phyloP scores from a whole-genome alignment of 805 yeast species.

The Isabelozyma heimii region DNA sequence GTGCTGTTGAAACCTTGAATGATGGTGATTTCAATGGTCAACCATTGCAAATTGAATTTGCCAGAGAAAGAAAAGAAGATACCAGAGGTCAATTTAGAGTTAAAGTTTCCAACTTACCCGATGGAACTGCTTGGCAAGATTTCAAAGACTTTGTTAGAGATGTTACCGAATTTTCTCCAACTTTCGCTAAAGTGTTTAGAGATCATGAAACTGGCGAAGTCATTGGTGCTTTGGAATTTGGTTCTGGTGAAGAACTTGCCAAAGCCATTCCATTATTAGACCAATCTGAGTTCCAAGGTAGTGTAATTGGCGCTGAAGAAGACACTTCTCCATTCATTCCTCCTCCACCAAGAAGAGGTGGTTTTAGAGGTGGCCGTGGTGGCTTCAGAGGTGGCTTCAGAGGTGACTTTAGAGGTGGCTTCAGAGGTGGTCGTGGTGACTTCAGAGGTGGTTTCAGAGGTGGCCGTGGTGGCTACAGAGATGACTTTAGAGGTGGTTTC shows the following conservation, averaged over 20 bases:
- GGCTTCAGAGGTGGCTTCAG: constrained; percentile 21
- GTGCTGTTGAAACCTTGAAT: constrained; percentile 46
- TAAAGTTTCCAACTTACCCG: constrained; percentile 67
- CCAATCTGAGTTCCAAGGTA: constrained; percentile 68
- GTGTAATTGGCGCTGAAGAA: constrained; percentile 70
- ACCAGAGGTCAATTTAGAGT: constrained; percentile 75
- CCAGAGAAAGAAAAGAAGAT: constrained; percentile 54
- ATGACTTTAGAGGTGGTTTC: constrained; percentile 33
- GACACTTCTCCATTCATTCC: constrained; percentile 63
- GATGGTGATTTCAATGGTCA: constrained; percentile 50
- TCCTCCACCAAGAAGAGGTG: constrained; percentile 47
- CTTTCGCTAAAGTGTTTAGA: constrained; percentile 54
- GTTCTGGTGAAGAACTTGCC: constrained; percentile 69
- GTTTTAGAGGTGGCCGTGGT: constrained; percentile 39
- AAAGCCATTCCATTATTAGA: constrained; percentile 73
- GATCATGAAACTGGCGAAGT: constrained; percentile 45
- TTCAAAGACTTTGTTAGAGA: constrained; percentile 87
- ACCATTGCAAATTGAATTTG: constrained; percentile 50
- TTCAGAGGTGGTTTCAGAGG: constrained; percentile 38
- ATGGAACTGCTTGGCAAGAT: constrained; percentile 82
- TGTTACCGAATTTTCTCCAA: constrained; percentile 60
- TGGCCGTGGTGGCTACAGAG: constrained; percentile 35
- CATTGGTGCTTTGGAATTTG: constrained; percentile 54
- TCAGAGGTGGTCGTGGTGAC: constrained; percentile 24
- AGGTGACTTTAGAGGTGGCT: constrained; percentile 22